Evolutionary conservation across 805 yeast species (phyloP).

Genomic region (Ogataea nonfermentans): DNA sequence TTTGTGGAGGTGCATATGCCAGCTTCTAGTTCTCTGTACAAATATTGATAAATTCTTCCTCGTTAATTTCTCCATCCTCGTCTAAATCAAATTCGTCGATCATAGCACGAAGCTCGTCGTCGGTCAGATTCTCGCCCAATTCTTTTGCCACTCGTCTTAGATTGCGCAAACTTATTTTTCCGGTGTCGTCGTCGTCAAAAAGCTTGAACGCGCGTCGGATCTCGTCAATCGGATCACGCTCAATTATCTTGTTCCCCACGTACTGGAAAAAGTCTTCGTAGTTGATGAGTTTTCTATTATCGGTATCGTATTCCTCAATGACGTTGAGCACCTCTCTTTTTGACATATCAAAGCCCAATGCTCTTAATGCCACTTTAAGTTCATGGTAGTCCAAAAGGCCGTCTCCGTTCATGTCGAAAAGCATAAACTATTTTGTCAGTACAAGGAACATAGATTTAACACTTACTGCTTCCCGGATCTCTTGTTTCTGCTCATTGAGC

Average conservation of each 20-base stretch:
- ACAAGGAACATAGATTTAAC: neutral
- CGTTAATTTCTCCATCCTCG: constrained; percentile 92
- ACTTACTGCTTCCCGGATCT: constrained; percentile 78
- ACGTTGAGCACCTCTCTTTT: constrained; percentile 73
- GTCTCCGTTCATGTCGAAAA: constrained; percentile 91
- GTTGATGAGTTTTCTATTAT: constrained; percentile 66
- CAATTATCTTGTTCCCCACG: constrained; percentile 78
- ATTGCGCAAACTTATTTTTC: constrained; percentile 78
- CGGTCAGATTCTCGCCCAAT: constrained; percentile 86
- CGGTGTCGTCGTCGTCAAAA: constrained; percentile 86
- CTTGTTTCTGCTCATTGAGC: constrained; percentile 84
- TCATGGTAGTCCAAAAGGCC: constrained; percentile 91
- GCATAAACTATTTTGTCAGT: constrained; percentile 47
- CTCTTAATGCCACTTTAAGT: constrained; percentile 88
- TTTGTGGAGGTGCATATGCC: neutral
- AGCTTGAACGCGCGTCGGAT: constrained; percentile 83
- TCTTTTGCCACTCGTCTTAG: constrained; percentile 89
- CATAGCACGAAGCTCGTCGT: constrained; percentile 94
- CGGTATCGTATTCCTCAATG: constrained; percentile 78
- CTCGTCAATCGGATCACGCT: constrained; percentile 92
- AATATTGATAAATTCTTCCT: constrained; percentile 85
- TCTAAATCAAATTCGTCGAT: constrained; percentile 96
- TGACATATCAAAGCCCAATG: constrained; percentile 83
- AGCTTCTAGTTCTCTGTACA: constrained; percentile 63
- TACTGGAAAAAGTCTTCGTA: constrained; percentile 80